phyloP scores from a whole-genome alignment of 371 early-diverging fungal genomes.

The Rhizopus sp. region DNA sequence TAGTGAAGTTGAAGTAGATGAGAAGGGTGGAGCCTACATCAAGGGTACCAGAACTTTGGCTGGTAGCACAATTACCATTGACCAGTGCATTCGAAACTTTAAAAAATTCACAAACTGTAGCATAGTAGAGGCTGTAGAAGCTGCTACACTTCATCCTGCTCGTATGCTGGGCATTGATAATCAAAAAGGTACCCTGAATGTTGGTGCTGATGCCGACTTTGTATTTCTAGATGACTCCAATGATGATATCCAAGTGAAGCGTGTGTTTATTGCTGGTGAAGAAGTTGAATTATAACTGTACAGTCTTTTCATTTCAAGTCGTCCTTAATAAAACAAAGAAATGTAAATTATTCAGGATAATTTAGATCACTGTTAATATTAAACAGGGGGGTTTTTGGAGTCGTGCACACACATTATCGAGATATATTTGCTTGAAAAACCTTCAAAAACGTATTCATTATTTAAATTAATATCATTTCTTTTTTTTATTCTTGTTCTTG shows the following conservation, averaged over 20 bases:
- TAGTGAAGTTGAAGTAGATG: conserved; percentile 51
- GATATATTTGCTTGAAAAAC: no score
- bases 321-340: no score
- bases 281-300: conserved; percentile 49
- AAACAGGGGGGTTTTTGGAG: no score
- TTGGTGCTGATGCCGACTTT: conserved; percentile 83
- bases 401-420: no score
- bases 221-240: conserved; percentile 53
- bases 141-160: conserved; percentile 85
- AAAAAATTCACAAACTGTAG: conserved; percentile 78
- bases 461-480: no score
- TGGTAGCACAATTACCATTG: conserved; percentile 74
- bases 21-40: conserved; percentile 72
- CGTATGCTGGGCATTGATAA: conserved; percentile 71
- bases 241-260: conserved; percentile 62
- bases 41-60: conserved; percentile 81
- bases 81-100: conserved; percentile 80
- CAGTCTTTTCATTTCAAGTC: background rate
- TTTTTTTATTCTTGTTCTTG: no score
- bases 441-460: no score
- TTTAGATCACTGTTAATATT: no score
- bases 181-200: conserved; percentile 73
- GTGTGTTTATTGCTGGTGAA: conserved; percentile 76
- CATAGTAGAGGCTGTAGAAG: conserved; percentile 81
- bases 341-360: no score